Base-by-base conservation (phyloP, 2,329 filamentous ascomycete genomes). In the Hypoxylon rubiginosum region DNA sequence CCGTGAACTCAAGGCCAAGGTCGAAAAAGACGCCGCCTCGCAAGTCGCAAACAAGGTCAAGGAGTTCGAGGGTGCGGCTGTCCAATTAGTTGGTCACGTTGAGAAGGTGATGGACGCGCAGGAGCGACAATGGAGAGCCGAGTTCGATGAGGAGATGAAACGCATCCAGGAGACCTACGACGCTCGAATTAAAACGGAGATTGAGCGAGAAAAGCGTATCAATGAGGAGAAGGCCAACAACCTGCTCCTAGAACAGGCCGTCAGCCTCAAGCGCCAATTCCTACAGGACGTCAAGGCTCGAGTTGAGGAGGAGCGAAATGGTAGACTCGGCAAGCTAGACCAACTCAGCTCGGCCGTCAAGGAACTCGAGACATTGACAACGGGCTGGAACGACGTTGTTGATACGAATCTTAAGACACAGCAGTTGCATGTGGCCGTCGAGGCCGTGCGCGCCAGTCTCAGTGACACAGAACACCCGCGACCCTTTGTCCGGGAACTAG, bases 381-480 rank as follows among this genome's bases (percentile, higher is more conserved):
- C 88, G 1, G 91, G 93, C 71, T 98, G 94, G 94, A 97, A 95
- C 80, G 88, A 90, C 43, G 93, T 98, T 39, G 89, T 99, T 21
- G 94, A 98, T 77, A 85, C 88, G 65, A 98, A 96, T 81, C 88
- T 98, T 68, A 91, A 92, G 80, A 97, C 96, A 0, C 96, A 99
- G 81, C 94, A 98, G 82, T 90, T 99, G 28, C 93, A 97, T 77
- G 93, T 99, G 36, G 96, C 96, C 19, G 92, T 98, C 30, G 96
- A 99, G 78, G 93, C 95, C 41, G 94, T 98, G 55, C 91, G 93
- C 71, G 90, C 92, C 62, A 93, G 91, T 54, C 87, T 98, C 21
- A 91, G 94, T 76, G 91, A 91, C 70, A 86, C 90, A 11, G 83
- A 89, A 46, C 86, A 90, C 73, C 92, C 95, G 19, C 87, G 89